Base-by-base conservation (phyloP, 1,284 basidiomycete genomes). In the Marasmius tenuissimus region DNA sequence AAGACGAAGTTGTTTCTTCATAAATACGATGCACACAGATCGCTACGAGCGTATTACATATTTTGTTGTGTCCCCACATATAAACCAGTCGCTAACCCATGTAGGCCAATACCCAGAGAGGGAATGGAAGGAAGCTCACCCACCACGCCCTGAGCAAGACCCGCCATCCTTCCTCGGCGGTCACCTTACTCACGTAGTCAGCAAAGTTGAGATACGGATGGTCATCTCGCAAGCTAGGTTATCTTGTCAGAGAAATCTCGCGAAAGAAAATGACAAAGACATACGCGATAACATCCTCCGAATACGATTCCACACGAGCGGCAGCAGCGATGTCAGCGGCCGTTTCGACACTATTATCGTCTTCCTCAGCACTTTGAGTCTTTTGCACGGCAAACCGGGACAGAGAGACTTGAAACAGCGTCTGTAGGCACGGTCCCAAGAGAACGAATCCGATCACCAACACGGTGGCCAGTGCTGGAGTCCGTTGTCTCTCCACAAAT, bases 251-350 rank as follows among this genome's bases (percentile, higher is more conserved):
- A n/a, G 7, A 33, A 27, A 27, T 27, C 27, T 27, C 4, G 40
- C 27, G 27, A 40, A 42, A 40, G 34, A 4, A 1, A 12, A 37
- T 3, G 12, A 5, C 34, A 20, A 27, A 27, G 27, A 56, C 54
- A 11, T 56, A 56, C 54, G 54, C 33, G n/a, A 56, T 56, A 5
- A 56, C 54, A 2, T 56, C 54, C 20, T 56, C 54, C 27, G 54
- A 56, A 18, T 42, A 56, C 4, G 35, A 6, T 37, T 40, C 18
- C 16, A 56, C 35, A 9, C 54, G 34, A 18, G 18, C 27, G 7
- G 54, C 37, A 12, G 27, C 51, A 18, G 51, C 51, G 22, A 35
- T 37, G 6, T 39, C 54, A 9, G 39, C 54, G 14, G 27, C 12
- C 16, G 35, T n/a, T n/a, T 12, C 12, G 12, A 39, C 37, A 39